Percentiles rank a stretch among this genome's conserved stretches.
These are phyloP conservation scores for Chaetomium sp. DNA, from an alignment of 2,329 filamentous ascomycete genomes.

Conservation along the genomic window DNA sequence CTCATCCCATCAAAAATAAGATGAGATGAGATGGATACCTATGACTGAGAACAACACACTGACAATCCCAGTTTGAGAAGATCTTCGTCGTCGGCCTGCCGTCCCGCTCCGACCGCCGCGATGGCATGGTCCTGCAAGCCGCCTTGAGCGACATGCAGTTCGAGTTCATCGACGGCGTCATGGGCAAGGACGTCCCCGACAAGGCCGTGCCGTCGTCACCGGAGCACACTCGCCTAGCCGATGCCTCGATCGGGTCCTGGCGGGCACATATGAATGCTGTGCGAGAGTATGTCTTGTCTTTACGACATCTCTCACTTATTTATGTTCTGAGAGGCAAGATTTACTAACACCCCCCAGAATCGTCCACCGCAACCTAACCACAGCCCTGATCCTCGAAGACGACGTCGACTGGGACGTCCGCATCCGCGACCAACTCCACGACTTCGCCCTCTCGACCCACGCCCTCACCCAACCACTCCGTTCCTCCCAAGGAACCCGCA, in stretches of 20 bases:
- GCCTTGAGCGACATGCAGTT: slow-evolving; percentile 37
- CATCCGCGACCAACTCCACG: slow-evolving; percentile 35
- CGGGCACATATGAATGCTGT: slow-evolving; percentile 33
- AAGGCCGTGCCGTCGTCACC: slow-evolving; percentile 28
- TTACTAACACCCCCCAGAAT: slow-evolving; percentile 23
- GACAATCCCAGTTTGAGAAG: slow-evolving; percentile 36
- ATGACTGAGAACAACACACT: slow-evolving; percentile 14
- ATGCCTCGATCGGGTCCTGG: slow-evolving; percentile 23
- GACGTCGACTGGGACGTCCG: slow-evolving; percentile 44
- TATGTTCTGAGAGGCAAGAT: background rate
- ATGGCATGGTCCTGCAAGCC: slow-evolving; percentile 40
- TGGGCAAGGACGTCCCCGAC: slow-evolving; percentile 31
- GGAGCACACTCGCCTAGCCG: background rate
- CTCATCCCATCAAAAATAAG: background rate
- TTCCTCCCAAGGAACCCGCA: background rate
- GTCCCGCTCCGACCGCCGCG: slow-evolving; percentile 41
- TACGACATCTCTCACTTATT: background rate
- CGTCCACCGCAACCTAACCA: slow-evolving; percentile 32
- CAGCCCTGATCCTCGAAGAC: slow-evolving; percentile 41
- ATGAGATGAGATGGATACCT: background rate
- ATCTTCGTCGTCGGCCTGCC: slow-evolving; percentile 46
- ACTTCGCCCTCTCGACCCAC: slow-evolving; percentile 23
- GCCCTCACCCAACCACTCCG: slow-evolving; percentile 26
- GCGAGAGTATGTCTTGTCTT: slow-evolving; percentile 20
- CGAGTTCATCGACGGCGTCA: slow-evolving; percentile 40